Base-by-base conservation (phyloP, 306 rosid species). In the Betula pendula region DNA sequence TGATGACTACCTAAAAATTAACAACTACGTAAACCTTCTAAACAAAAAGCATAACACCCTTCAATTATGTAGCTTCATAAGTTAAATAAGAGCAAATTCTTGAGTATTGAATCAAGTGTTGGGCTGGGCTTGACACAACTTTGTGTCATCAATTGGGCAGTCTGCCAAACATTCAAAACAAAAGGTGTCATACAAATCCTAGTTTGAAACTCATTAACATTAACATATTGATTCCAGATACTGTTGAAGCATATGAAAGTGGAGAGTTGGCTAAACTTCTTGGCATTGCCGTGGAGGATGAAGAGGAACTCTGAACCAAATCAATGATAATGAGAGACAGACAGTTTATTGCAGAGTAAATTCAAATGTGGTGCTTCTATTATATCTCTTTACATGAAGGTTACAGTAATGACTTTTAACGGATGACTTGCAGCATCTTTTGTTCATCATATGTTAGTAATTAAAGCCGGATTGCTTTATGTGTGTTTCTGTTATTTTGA, bases 241-340 rank as follows among this genome's bases (percentile, higher is more conserved):
- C 95, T 6, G 77, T 85, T 16, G 96, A 77, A 70, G 96, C 93
- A 67, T 94, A 86, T 68, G 90, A 92, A 82, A 94, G 89, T 68
- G 97, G 98, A 43, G 77, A 60, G 73, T 82, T 94, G 77, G 86
- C 88, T 52, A 81, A 84, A 72, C 90, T 94, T 76, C 88, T 94
- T 2, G 98, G 93, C 77, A 84, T 90, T 52, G 88, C 51, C 81
- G 67, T 63, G 19, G 2, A 20, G 47, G 85, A 20, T 50, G 72
- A 70, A 14, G 86, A 86, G 7, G 97, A 92, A 44, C 92, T 92
- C 68, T 94, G 88, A 87, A 70, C 66, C 76, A 73, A 68, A 76
- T 63, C 45, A 59, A 29, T 24, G 31, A 72, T 65, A 43, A 43
- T 71, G 43, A 70, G 71, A 71, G 66, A 29, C 73, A 9, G 14